Base-by-base conservation (phyloP, 306 rosid genomes). In the Amphicarpaea edgeworthii region DNA sequence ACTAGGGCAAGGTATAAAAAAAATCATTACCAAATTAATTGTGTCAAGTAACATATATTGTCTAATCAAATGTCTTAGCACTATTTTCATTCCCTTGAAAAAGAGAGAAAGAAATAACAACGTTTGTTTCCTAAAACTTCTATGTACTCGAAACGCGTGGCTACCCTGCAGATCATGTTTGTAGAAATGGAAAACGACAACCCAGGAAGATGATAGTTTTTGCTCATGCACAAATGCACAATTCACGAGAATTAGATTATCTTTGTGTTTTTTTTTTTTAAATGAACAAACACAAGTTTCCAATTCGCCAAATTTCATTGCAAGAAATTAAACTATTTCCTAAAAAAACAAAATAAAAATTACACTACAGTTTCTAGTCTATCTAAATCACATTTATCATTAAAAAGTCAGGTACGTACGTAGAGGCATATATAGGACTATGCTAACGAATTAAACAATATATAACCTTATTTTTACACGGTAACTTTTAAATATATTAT, bases 161-260 rank as follows among this genome's bases (percentile, higher is more conserved):
- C 38, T 41, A 42, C 32, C 3, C 37, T 6, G 8, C 12, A 1
- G 34, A 53, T 66, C 68, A 53, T 76, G 65, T 53, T 50, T 76
- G 46, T 49, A 66, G 66, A 76, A 50, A 54, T 12, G 26, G 81
- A 77, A 59, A 68, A 34, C 14, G 82, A 68, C 81, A 49, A 55
- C 62, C 1, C 62, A n/a, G 6, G 53, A 68, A 43, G 50, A 77
- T 41, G 62, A 68, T 58, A 20, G 51, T 45, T 77, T 30, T 20
- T 16, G 1, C 40, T 55, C 49, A 43, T 10, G n/a, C n/a, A n/a
- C n/a, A n/a, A n/a, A n/a, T n/a, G n/a, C n/a, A n/a, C n/a, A 41
- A 24, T 42, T 23, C 16, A 24, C 4, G 0, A 8, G 0, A n/a
- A 34, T 19, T 28, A 3, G n/a, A n/a, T 19, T 45, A 14, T 67